These are phyloP conservation scores for Pseudoturritis turrita DNA, from an alignment of 345 rosid species.

Conservation along the genomic window DNA sequence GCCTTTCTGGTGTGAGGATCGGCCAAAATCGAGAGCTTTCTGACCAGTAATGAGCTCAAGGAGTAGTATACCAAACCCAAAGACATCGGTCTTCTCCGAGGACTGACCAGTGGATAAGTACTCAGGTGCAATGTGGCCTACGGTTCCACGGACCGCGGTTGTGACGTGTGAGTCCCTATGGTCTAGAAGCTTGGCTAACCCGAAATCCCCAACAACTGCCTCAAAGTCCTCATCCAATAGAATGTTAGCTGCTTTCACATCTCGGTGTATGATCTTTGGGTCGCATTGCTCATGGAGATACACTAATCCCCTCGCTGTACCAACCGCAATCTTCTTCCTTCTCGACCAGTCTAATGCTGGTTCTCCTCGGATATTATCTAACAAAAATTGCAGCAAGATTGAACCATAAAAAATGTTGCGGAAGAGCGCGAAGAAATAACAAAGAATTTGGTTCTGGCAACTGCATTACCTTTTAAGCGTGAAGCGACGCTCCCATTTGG, in stretches of 20 bases:
- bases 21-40: constrained; percentile 84
- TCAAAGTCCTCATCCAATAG: constrained; percentile 85
- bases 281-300: constrained; percentile 95
- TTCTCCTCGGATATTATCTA: constrained; percentile 61
- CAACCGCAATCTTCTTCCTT: constrained; percentile 81
- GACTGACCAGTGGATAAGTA: constrained; percentile 89
- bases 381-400: neutral
- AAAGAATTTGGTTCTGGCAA: neutral
- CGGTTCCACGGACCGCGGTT: constrained; percentile 90
- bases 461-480: constrained; percentile 67
- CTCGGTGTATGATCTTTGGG: constrained; percentile 90
- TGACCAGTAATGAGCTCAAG: constrained; percentile 93
- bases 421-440: neutral
- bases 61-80: constrained; percentile 89
- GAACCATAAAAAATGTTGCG: neutral
- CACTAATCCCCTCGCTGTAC: constrained; percentile 83
- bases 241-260: constrained; percentile 96
- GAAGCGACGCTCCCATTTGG: constrained; percentile 95
- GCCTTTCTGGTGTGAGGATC: constrained; percentile 82
- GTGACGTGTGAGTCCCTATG: constrained; percentile 94
- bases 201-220: constrained; percentile 98
- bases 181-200: constrained; percentile 93
- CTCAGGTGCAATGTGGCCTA: constrained; percentile 95
- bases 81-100: constrained; percentile 92
- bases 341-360: constrained; percentile 85